A percentile compares a stretch with the other conserved stretches of the same genome.
phyloP scores from a whole-genome alignment of 108 stramenopile species.

The Fistulifera pelliculosa region DNA sequence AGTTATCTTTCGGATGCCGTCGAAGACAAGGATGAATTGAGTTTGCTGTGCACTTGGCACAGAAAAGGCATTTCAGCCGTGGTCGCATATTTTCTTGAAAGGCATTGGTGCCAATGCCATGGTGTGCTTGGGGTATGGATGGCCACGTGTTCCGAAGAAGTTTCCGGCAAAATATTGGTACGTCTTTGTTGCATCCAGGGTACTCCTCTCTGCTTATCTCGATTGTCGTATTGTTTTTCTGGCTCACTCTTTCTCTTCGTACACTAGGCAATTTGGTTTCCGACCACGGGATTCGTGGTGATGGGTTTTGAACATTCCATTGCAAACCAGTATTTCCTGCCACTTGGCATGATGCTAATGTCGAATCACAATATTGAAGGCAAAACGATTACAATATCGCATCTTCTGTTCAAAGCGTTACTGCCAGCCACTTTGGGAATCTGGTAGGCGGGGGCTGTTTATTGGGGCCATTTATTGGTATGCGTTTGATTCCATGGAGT shows the following conservation, averaged over 20 bases:
- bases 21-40: slow-evolving; percentile 18
- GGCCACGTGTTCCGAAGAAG: slow-evolving; percentile 30
- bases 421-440: slow-evolving; percentile 17
- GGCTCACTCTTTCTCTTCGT: too few species aligned
- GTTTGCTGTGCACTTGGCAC: slow-evolving; percentile 21
- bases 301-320: slow-evolving; percentile 53
- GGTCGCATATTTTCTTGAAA: slow-evolving; percentile 24
- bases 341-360: slow-evolving; percentile 48
- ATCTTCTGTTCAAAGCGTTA: slow-evolving; percentile 12
- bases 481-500: slow-evolving; percentile 27
- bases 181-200: too few species aligned
- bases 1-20: slow-evolving; percentile 25
- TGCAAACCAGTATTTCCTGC: slow-evolving; percentile 72
- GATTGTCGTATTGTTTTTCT: too few species aligned
- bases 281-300: slow-evolving; percentile 34
- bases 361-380: slow-evolving; percentile 5
- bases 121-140: slow-evolving; percentile 42
- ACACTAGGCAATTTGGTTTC: slow-evolving; percentile 36
- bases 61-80: slow-evolving; percentile 22
- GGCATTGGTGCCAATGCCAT: slow-evolving; percentile 36
- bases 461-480: slow-evolving; percentile 40
- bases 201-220: too few species aligned
- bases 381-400: slow-evolving; percentile 10
- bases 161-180: slow-evolving; percentile 32
- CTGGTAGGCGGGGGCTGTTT: slow-evolving; percentile 29